Percentiles rank a stretch among this genome's conserved stretches.
These are phyloP conservation scores for Zoysia pacifica DNA, from an alignment of 176 grass and related monocot species.

Conservation along the genomic window DNA sequence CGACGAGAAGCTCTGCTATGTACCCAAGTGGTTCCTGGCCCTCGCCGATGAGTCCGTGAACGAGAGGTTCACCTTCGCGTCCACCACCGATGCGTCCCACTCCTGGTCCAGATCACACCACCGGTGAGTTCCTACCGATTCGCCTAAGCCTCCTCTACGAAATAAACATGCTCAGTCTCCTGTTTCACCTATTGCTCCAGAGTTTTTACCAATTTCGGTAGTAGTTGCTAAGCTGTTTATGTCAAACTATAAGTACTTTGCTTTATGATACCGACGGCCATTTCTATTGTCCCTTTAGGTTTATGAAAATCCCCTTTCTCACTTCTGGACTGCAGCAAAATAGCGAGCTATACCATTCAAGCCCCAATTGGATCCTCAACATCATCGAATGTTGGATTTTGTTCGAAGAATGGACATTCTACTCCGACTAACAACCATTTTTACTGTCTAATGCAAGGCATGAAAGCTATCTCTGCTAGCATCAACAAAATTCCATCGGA, in stretches of 20 bases:
- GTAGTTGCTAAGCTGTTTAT: slow-evolving; percentile 16
- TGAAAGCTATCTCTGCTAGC: slow-evolving; percentile 32
- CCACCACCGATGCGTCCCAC: background rate
- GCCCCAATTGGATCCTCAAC: slow-evolving; percentile 42
- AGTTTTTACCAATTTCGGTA: slow-evolving; percentile 61
- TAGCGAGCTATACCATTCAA: slow-evolving; percentile 51
- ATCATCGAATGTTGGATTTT: slow-evolving; percentile 43
- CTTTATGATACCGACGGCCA: background rate
- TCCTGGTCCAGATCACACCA: too few species aligned
- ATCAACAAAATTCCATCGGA: slow-evolving; percentile 47
- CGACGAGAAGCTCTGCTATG: slow-evolving; percentile 51
- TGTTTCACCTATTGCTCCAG: slow-evolving; percentile 42
- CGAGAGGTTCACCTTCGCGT: slow-evolving; percentile 37
- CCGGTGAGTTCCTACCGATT: background rate
- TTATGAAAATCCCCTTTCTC: slow-evolving; percentile 72
- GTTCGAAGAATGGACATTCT: slow-evolving; percentile 44
- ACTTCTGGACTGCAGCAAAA: slow-evolving; percentile 51
- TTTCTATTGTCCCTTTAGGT: slow-evolving; percentile 44
- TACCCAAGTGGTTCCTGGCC: slow-evolving; percentile 50
- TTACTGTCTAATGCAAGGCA: slow-evolving; percentile 50
- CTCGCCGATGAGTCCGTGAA: slow-evolving; percentile 59
- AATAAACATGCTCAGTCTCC: slow-evolving; percentile 62
- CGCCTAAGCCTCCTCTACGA: slow-evolving; percentile 44
- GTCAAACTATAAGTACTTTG: slow-evolving; percentile 8
- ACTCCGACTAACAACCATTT: slow-evolving; percentile 46